Conservation (phyloP, 2,329 filamentous ascomycete genomes). For the Exophiala spinifera region DNA sequence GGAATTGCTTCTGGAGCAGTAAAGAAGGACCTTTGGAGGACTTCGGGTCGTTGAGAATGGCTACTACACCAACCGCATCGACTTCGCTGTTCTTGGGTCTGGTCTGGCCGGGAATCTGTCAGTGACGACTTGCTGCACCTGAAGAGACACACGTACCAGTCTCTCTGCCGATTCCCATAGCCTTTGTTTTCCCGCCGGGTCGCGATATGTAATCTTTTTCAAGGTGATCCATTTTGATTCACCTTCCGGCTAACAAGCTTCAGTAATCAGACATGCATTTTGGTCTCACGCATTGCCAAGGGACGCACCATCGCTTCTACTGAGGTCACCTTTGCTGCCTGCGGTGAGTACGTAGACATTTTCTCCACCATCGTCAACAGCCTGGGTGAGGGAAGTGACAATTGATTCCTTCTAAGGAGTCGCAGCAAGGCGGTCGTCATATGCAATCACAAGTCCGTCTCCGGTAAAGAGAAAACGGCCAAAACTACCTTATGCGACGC, state of each 20-base stretch:
- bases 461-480: background rate
- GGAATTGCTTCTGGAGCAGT: slow-evolving; percentile 53
- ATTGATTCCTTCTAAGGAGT: background rate
- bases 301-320: slow-evolving; percentile 26
- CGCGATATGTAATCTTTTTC: slow-evolving; percentile 43
- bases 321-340: slow-evolving; percentile 24
- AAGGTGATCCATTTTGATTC: slow-evolving; percentile 44
- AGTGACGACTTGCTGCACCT: background rate
- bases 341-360: slow-evolving; percentile 26
- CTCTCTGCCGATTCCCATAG: slow-evolving; percentile 47
- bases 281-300: background rate
- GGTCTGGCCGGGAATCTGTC: slow-evolving; percentile 10
- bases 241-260: slow-evolving; percentile 56
- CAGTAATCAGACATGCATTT: slow-evolving; percentile 55
- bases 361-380: slow-evolving; percentile 23
- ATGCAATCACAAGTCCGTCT: background rate
- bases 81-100: slow-evolving; percentile 48
- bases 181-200: slow-evolving; percentile 42
- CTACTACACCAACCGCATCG: slow-evolving; percentile 59
- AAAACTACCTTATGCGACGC: background rate
- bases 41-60: slow-evolving; percentile 50
- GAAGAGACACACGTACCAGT: slow-evolving; percentile 33
- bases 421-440: background rate
- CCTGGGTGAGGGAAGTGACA: background rate
- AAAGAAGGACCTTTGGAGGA: slow-evolving; percentile 36